phyloP scores from a whole-genome alignment of 1,284 basidiomycete species.

The Taiwanofungus camphoratus region DNA sequence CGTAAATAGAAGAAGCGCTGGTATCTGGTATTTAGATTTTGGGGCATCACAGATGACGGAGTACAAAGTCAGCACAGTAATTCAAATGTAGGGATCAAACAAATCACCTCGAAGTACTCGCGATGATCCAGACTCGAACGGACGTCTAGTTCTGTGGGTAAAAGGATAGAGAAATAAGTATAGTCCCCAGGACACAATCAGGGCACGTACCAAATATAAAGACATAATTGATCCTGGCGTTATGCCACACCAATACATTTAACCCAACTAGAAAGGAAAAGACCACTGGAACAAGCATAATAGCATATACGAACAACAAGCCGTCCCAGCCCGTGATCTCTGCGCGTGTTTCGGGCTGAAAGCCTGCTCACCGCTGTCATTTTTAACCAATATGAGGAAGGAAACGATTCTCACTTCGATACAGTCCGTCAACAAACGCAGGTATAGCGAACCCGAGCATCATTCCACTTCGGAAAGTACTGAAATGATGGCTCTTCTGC shows the following conservation, averaged over 20 bases:
- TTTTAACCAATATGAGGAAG: conserved; percentile 1
- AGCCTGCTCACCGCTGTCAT: conserved; percentile 38
- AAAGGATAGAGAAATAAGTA: neutral
- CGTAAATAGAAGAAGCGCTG: conserved; percentile 71
- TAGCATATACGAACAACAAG: conserved; percentile 78
- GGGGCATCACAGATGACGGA: too few relatives aligned
- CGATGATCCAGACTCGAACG: conserved; percentile 74
- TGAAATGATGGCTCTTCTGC: conserved; percentile 69
- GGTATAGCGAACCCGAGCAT: conserved; percentile 77
- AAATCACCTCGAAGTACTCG: conserved; percentile 73
- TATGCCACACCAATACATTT: conserved; percentile 78
- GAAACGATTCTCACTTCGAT: conserved; percentile 48
- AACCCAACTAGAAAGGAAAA: conserved; percentile 78
- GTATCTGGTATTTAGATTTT: conserved; percentile 53
- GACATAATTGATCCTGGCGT: conserved; percentile 78
- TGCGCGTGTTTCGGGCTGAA: conserved; percentile 49
- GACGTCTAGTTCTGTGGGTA: conserved; percentile 62
- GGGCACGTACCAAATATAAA: conserved; percentile 77
- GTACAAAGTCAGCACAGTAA: neutral
- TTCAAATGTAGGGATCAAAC: neutral
- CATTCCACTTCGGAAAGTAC: conserved; percentile 71
- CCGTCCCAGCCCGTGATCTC: conserved; percentile 69
- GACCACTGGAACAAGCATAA: conserved; percentile 69
- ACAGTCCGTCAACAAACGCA: conserved; percentile 65
- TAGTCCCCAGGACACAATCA: neutral